Conservation (phyloP, 2,329 filamentous ascomycete species). For the Didymella exigua region DNA sequence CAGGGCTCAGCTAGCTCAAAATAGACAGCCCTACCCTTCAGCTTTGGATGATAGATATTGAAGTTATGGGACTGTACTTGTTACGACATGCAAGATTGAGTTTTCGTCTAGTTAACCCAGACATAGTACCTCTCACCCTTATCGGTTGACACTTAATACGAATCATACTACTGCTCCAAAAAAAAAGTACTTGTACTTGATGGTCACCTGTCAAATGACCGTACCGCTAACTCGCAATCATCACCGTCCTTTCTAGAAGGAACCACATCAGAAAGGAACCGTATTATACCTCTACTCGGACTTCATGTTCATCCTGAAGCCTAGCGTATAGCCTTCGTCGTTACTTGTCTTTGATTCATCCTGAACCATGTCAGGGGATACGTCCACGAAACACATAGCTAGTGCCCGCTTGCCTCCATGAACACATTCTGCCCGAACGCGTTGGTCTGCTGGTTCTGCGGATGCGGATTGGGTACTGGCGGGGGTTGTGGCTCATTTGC, state of each 20-base stretch:
- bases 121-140: too few species aligned
- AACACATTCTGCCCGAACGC: slow-evolving; percentile 46
- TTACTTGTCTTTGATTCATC: slow-evolving; percentile 33
- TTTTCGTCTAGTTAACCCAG: too few species aligned
- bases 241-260: too few species aligned
- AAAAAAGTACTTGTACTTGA: background rate
- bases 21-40: slow-evolving; percentile 12
- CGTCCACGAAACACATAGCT: background rate
- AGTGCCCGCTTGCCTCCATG: slow-evolving; percentile 45
- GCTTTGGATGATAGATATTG: background rate
- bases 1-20: background rate
- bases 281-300: background rate
- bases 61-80: too few species aligned
- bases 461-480: slow-evolving; percentile 20
- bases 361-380: slow-evolving; percentile 21
- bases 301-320: slow-evolving; percentile 34
- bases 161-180: too few species aligned
- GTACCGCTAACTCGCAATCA: background rate
- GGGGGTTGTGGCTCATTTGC: slow-evolving; percentile 25
- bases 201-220: background rate
- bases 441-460: slow-evolving; percentile 33
- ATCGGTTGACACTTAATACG: too few species aligned
- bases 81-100: too few species aligned
- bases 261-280: background rate
- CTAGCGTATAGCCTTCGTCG: slow-evolving; percentile 36